Evolutionary conservation across 2,329 filamentous ascomycete genomes (phyloP).

Genomic region (Bipolaris victoriae): DNA sequence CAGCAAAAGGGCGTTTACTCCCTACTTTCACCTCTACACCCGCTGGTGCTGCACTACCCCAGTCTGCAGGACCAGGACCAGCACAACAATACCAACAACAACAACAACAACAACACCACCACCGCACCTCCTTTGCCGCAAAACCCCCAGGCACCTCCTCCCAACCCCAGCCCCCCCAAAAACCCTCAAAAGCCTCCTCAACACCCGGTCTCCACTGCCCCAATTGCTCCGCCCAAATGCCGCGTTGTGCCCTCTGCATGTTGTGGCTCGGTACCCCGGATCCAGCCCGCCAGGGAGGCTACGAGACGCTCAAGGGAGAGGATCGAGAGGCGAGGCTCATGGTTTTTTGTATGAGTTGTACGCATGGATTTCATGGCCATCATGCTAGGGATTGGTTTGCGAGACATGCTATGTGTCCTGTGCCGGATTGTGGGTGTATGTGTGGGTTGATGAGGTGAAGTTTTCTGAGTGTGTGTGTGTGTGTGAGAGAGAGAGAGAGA

Average conservation of each 20-base stretch:
- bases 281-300: conserved; percentile 52
- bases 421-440: conserved; percentile 61
- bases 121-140: neutral
- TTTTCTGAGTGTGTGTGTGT: neutral
- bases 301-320: conserved; percentile 45
- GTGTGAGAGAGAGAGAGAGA: neutral
- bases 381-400: conserved; percentile 68
- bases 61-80: neutral
- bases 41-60: neutral
- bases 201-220: conserved; percentile 62
- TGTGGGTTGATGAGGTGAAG: conserved; percentile 53
- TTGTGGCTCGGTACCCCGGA: conserved; percentile 67
- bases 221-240: conserved; percentile 67
- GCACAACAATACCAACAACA: too few species aligned
- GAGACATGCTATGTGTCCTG: conserved; percentile 60
- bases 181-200: conserved; percentile 34
- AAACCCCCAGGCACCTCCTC: conserved; percentile 1
- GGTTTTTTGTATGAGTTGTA: conserved; percentile 67
- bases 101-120: neutral
- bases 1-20: conserved; percentile 29
- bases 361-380: conserved; percentile 68
- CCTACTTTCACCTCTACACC: neutral
- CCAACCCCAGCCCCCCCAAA: conserved; percentile 6
- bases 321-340: conserved; percentile 62
- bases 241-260: conserved; percentile 67